Evolutionary conservation across 2,329 filamentous ascomycete genomes (phyloP), one percentile per base, ranked within the genome.

Genomic region (Neonectria faginata): DNA sequence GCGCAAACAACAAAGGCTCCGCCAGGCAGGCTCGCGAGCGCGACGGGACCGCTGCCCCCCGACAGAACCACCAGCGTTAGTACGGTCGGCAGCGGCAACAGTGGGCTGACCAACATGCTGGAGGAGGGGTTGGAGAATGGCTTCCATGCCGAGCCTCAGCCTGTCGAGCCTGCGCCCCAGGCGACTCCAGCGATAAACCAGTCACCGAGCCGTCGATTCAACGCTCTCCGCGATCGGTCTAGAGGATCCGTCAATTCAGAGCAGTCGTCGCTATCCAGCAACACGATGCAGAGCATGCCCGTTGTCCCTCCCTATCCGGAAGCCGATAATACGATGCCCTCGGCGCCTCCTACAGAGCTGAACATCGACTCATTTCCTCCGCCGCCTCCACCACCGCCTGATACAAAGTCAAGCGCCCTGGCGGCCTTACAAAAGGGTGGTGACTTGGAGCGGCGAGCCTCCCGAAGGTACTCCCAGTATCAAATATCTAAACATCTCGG

Each of bases 401-500:
- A 93, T 57, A 92, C 92, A 73, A 90, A 94, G 72, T 92, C 96
- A 73, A 97, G 97, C 82, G 96, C 96, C 5, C 83, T 99, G 57
- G 93, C 93, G 53, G 94, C 94, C 55, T 80, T 99, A 69, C 96
- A 98, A 79, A 89, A 94, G 78, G 94, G 94, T 36, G 95, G 95
- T 20, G 94, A 97, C 70, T 82, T 99, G 54, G 96, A 99, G 80
- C 88, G 96, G 75, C 88, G 96, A 76, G 96, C 96, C 1, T 99
- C 96, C 14, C 87, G 95, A 70, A 86, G 96, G 74, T 99, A 98
- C 77, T 98, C 96, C 2, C 92, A 94, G 57, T 99, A 98, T 77
- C 96, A 99, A 75, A 97, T 99, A 71, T 93, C 93, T 50, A 98
- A 97, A 76, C 94, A 97, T 73, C 84, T 98, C 2, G 95, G 95